Evolutionary conservation across 305 asterid genomes (phyloP), one percentile per base, ranked within the genome.

Genomic region (Solanum hybrid): DNA sequence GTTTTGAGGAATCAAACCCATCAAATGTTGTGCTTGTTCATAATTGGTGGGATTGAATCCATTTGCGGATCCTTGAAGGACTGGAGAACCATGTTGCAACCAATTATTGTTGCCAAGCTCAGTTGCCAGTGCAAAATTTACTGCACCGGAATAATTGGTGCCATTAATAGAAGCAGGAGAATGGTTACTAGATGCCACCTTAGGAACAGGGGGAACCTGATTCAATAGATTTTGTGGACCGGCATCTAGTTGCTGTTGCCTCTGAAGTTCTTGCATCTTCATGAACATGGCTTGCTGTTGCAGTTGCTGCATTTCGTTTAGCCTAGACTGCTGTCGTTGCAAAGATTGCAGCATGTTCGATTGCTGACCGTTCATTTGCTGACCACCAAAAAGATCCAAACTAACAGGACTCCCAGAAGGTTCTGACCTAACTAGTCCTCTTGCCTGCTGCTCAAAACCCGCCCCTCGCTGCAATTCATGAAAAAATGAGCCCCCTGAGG

Each of bases 301-400:
- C 87, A 94, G 91, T 91, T 93, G 97, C 90, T 96, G 98, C 93
- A 95, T 93, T 87, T 97, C 95, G 82, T 89, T 92, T 40, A 92
- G 85, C 85, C 96, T 97, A 85, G 98, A 90, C 85, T 94, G 97
- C 90, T 96, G 98, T 22, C 87, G 95, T 92, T 94, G 98, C 90
- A 95, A 86, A 40, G 96, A 91, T 88, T 94, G 99, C 90, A 92
- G 89, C 93, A 93, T 90, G 92, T 94, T 93, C 85, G 95, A 89
- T 84, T 95, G 99, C 86, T 95, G 98, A 91, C 89, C 92, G 90
- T 71, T 93, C 95, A 94, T 94, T 94, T 94, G 98, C 90, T 94
- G 98, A 92, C 95, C 96, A 89, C 98, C 97, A 92, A 97, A 97
- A 87, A 96, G 95, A 93, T 95, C 98, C 91, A 96, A 96, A 94